Evolutionary conservation across 768 basidiomycete genomes (phyloP).

Genomic region (Leucocoprinus leucothites): DNA sequence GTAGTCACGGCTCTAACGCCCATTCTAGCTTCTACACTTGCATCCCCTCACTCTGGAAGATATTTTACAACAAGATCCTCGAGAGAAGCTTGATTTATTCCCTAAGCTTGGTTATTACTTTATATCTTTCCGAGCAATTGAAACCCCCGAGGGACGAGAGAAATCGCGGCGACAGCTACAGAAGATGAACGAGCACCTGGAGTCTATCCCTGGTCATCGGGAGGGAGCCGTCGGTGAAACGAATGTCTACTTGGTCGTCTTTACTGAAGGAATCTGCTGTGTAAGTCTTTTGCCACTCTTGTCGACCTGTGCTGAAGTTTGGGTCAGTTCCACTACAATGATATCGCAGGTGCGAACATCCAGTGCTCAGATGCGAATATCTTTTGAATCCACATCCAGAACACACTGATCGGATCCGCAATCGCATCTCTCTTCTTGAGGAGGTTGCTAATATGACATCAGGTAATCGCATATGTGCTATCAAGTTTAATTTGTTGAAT

Average conservation of each 20-base stretch:
- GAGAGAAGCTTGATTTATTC: slow-evolving; percentile 90
- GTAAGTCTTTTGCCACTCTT: slow-evolving; percentile 35
- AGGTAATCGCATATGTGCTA: slow-evolving; percentile 35
- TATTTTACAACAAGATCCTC: slow-evolving; percentile 85
- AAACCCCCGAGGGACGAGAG: slow-evolving; percentile 46
- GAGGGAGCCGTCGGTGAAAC: slow-evolving; percentile 64
- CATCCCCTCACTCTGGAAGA: slow-evolving; percentile 95
- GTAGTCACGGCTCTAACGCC: not conserved
- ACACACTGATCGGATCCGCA: slow-evolving; percentile 74
- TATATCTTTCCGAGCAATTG: slow-evolving; percentile 80
- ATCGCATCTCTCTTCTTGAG: slow-evolving; percentile 63
- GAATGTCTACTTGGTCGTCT: slow-evolving; percentile 87
- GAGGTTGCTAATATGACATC: slow-evolving; percentile 67
- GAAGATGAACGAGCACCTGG: slow-evolving; percentile 22
- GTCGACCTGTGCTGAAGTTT: slow-evolving; percentile 47
- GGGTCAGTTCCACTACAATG: slow-evolving; percentile 29
- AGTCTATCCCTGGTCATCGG: slow-evolving; percentile 20
- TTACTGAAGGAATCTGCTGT: slow-evolving; percentile 81
- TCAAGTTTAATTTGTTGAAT: too few species aligned
- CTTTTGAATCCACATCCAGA: slow-evolving; percentile 37
- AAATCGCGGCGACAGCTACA: slow-evolving; percentile 31
- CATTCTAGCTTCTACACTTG: slow-evolving; percentile 67
- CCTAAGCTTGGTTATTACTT: slow-evolving; percentile 91
- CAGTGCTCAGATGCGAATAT: not conserved
- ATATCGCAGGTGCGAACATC: not conserved